phyloP scores from a whole-genome alignment of 331 rosid species.

The Malus hybrid region DNA sequence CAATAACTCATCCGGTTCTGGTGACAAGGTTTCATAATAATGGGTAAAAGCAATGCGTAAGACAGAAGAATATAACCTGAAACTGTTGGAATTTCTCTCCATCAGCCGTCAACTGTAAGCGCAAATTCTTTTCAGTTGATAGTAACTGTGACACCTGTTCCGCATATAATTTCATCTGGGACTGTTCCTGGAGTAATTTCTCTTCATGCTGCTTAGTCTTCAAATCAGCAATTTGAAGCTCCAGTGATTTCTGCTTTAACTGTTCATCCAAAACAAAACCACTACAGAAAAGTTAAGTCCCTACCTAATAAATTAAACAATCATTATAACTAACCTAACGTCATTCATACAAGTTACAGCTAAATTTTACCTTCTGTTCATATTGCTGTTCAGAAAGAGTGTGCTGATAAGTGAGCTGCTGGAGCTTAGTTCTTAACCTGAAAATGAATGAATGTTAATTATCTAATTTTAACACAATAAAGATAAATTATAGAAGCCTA shows the following conservation, averaged over 20 bases:
- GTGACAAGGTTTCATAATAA: not conserved
- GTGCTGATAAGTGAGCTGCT: constrained; percentile 68
- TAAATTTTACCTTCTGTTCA: constrained; percentile 56
- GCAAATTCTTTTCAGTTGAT: constrained; percentile 74
- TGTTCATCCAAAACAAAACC: constrained; percentile 37
- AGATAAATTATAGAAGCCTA: not conserved
- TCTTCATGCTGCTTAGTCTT: constrained; percentile 84
- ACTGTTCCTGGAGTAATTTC: constrained; percentile 69
- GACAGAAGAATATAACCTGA: constrained; percentile 45
- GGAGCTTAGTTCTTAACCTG: constrained; percentile 83
- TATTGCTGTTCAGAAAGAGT: constrained; percentile 71
- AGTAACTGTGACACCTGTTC: constrained; percentile 83
- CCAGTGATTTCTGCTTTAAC: constrained; percentile 85
- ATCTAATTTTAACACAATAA: constrained; percentile 6
- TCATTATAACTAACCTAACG: not conserved
- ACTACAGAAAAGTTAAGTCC: constrained; percentile 6
- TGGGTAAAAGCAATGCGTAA: not conserved
- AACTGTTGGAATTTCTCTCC: constrained; percentile 94
- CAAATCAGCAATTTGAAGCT: constrained; percentile 86
- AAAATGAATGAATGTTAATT: constrained; percentile 6
- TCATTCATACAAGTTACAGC: constrained; percentile 7
- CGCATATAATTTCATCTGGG: constrained; percentile 82
- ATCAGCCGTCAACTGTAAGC: constrained; percentile 73
- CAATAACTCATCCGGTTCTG: not conserved
- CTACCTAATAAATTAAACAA: constrained; percentile 8